A percentile compares a stretch with the other conserved stretches of the same genome.
phyloP scores from a whole-genome alignment of 441 rosid genomes.

The Capsella rubella region DNA sequence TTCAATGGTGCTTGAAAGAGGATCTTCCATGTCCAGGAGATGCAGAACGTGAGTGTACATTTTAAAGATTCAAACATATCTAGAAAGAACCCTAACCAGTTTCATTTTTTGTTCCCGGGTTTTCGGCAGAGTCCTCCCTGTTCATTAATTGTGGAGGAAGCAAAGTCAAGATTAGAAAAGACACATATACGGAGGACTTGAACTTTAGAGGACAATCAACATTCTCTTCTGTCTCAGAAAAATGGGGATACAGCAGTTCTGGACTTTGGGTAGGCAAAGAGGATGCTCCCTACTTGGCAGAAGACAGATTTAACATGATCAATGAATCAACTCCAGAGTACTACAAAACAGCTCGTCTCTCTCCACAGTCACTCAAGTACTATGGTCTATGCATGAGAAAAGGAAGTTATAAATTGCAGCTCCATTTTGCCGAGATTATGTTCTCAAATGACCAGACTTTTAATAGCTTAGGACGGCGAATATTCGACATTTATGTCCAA shows the following conservation, averaged over 20 bases:
- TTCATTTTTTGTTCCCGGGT: neutral
- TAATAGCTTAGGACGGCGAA: constrained; percentile 67
- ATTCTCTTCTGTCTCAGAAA: constrained; percentile 35
- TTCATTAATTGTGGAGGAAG: constrained; percentile 84
- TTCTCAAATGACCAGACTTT: constrained; percentile 50
- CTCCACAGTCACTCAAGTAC: constrained; percentile 79
- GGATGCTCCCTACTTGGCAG: constrained; percentile 28
- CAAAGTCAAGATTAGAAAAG: constrained; percentile 27
- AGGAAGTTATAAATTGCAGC: constrained; percentile 69
- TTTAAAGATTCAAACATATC: neutral
- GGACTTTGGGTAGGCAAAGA: constrained; percentile 52
- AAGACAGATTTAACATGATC: constrained; percentile 38
- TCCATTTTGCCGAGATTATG: constrained; percentile 92
- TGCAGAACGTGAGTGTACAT: constrained; percentile 52
- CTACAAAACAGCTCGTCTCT: constrained; percentile 69
- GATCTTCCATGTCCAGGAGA: constrained; percentile 61
- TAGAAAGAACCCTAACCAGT: neutral
- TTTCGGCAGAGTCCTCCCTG: constrained; percentile 59
- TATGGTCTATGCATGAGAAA: constrained; percentile 68
- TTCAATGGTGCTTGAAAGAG: constrained; percentile 68
- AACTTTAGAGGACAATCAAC: constrained; percentile 44
- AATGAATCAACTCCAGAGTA: constrained; percentile 44
- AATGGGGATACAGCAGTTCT: constrained; percentile 78
- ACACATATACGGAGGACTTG: constrained; percentile 60
- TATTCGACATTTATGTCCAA: constrained; percentile 81